Percentiles rank a stretch among this genome's conserved stretches.
Conservation (phyloP, 306 rosid species). For the Ormosia semicastrata region DNA sequence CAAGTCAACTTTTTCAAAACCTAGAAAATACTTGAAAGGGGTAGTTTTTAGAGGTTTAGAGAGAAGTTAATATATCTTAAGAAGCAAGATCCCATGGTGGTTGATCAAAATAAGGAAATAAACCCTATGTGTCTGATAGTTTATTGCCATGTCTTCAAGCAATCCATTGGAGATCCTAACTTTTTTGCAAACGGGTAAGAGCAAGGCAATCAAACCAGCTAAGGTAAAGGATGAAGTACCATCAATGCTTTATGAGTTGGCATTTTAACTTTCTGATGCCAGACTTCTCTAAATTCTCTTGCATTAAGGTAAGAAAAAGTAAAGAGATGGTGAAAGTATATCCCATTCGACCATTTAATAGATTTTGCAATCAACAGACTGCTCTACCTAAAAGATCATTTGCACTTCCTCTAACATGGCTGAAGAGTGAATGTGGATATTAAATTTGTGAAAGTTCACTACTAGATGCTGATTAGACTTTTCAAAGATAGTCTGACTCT, state of each 20-base stretch:
- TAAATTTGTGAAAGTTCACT: neutral
- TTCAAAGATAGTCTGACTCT: too few relatives aligned
- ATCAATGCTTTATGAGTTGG: slow-evolving; percentile 49
- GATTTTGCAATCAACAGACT: neutral
- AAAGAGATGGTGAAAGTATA: neutral
- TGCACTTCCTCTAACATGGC: neutral
- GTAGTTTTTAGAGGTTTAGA: too few relatives aligned
- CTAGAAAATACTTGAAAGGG: too few relatives aligned
- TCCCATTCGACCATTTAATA: neutral
- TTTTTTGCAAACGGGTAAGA: neutral
- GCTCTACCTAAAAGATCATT: neutral
- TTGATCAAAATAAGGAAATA: too few relatives aligned
- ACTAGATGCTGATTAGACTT: neutral
- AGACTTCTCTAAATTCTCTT: slow-evolving; percentile 9
- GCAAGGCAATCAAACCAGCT: slow-evolving; percentile 9
- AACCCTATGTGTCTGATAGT: too few relatives aligned
- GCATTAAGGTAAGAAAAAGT: neutral
- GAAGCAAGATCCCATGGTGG: too few relatives aligned
- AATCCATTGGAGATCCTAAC: neutral
- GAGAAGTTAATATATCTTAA: too few relatives aligned
- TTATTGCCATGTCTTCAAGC: neutral
- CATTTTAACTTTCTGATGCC: slow-evolving; percentile 45
- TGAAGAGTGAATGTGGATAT: too few relatives aligned
- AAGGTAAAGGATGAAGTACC: slow-evolving; percentile 1
- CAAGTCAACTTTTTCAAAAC: too few relatives aligned